A percentile compares a stretch with the other conserved stretches of the same genome.
Conservation (phyloP, 1,284 basidiomycete species). For the Pterulicium gracile region DNA sequence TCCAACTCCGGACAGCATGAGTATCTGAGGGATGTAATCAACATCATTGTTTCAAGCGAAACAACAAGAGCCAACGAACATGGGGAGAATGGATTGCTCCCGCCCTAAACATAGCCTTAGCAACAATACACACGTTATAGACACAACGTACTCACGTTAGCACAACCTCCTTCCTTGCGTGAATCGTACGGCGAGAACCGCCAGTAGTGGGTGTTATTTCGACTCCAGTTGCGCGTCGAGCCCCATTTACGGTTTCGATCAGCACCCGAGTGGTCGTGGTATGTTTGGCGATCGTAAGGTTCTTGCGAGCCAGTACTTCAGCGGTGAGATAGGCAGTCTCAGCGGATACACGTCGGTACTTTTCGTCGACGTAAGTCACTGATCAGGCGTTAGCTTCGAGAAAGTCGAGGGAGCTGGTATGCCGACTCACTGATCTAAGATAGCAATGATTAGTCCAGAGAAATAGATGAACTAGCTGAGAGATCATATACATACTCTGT, state of each 20-base stretch:
- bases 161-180: constrained; percentile 47
- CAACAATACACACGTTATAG: constrained; percentile 3
- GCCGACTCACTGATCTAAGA: background rate
- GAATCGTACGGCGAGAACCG: constrained; percentile 29
- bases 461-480: background rate
- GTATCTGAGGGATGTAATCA: constrained; percentile 30
- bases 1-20: constrained; percentile 64
- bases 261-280: constrained; percentile 44
- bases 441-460: constrained; percentile 4
- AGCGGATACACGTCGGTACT: constrained; percentile 41
- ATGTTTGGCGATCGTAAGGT: constrained; percentile 45
- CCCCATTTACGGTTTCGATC: constrained; percentile 36
- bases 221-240: constrained; percentile 45
- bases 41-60: constrained; percentile 6
- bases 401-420: constrained; percentile 1
- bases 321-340: constrained; percentile 57
- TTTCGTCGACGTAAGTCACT: constrained; percentile 56
- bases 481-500: constrained; percentile 28
- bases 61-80: constrained; percentile 19
- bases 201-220: constrained; percentile 34
- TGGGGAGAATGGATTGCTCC: constrained; percentile 57
- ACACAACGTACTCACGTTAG: constrained; percentile 35
- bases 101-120: constrained; percentile 39
- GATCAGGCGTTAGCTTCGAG: constrained; percentile 3
- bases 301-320: constrained; percentile 46